phyloP scores from a whole-genome alignment of 345 rosid species.

The Salix viminalis region DNA sequence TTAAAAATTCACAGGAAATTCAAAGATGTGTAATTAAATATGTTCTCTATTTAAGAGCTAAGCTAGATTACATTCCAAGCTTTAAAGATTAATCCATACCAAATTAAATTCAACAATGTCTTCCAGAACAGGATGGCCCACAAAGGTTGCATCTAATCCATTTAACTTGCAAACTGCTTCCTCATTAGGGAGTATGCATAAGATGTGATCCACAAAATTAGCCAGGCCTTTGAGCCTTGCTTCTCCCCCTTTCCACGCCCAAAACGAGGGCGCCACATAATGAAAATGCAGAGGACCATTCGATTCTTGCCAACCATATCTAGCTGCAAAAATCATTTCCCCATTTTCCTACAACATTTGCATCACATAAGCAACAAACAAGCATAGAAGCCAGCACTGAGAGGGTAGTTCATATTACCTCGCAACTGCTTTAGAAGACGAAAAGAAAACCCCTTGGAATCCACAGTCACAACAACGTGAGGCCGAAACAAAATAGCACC shows the following conservation, averaged over 20 bases:
- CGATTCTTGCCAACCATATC: slow-evolving; percentile 32
- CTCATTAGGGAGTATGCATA: slow-evolving; percentile 88
- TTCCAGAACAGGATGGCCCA: slow-evolving; percentile 85
- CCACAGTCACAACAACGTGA: slow-evolving; percentile 85
- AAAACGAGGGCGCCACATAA: slow-evolving; percentile 89
- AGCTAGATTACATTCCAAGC: neutral
- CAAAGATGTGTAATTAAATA: neutral
- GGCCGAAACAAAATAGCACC: slow-evolving; percentile 68
- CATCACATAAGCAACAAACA: slow-evolving; percentile 22
- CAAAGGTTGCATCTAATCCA: slow-evolving; percentile 73
- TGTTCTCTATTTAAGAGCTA: neutral
- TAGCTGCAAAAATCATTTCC: slow-evolving; percentile 72
- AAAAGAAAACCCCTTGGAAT: slow-evolving; percentile 91
- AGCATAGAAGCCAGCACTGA: slow-evolving; percentile 17
- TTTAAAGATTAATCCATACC: slow-evolving; percentile 38
- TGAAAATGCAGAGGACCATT: slow-evolving; percentile 62
- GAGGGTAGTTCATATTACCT: slow-evolving; percentile 35
- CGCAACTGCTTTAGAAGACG: slow-evolving; percentile 71
- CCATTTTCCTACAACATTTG: slow-evolving; percentile 40
- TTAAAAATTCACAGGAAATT: neutral
- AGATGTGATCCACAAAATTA: slow-evolving; percentile 73
- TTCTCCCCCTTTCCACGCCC: slow-evolving; percentile 99
- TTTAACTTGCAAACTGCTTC: slow-evolving; percentile 52
- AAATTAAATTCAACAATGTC: slow-evolving; percentile 52
- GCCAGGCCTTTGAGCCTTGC: slow-evolving; percentile 62